phyloP scores from a whole-genome alignment of 2,329 filamentous ascomycete genomes.

The Verticillium nonalfalfae region DNA sequence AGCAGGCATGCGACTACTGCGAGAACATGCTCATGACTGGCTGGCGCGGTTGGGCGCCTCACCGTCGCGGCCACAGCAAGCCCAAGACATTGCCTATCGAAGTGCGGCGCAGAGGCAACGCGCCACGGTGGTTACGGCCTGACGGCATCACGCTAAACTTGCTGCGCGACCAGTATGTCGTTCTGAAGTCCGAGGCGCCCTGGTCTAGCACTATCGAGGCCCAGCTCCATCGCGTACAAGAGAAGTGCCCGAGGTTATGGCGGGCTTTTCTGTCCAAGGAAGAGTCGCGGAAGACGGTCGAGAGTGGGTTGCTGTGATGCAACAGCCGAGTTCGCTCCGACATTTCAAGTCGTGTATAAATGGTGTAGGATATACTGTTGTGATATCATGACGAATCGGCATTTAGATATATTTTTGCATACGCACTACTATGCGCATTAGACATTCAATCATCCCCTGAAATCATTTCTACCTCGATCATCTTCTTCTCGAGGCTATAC shows the following conservation, averaged over 20 bases:
- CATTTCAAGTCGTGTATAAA: not conserved
- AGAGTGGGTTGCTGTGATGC: not conserved
- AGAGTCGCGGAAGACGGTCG: not conserved
- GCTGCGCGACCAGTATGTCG: conserved; percentile 42
- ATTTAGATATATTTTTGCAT: not conserved
- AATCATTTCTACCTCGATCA: not conserved
- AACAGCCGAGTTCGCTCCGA: not conserved
- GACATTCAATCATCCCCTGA: not conserved
- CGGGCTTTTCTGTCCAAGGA: conserved; percentile 24
- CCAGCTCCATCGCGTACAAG: not conserved
- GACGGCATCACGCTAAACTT: conserved; percentile 38
- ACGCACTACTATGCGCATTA: not conserved
- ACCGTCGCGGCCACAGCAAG: conserved; percentile 13
- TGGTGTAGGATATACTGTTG: not conserved
- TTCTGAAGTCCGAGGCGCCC: conserved; percentile 37
- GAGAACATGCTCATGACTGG: conserved; percentile 72
- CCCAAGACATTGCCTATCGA: conserved; percentile 26
- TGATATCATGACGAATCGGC: not conserved
- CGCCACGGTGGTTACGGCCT: conserved; percentile 30
- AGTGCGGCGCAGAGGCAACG: conserved; percentile 28
- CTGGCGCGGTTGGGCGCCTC: conserved; percentile 67
- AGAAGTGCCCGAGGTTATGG: conserved; percentile 31
- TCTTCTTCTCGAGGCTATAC: not conserved
- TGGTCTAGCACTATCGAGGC: conserved; percentile 37
- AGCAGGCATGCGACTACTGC: conserved; percentile 66